Percentiles rank a stretch among this genome's conserved stretches.
These are phyloP conservation scores for Saccharata proteae DNA, from an alignment of 2,329 filamentous ascomycete species.

Conservation along the genomic window DNA sequence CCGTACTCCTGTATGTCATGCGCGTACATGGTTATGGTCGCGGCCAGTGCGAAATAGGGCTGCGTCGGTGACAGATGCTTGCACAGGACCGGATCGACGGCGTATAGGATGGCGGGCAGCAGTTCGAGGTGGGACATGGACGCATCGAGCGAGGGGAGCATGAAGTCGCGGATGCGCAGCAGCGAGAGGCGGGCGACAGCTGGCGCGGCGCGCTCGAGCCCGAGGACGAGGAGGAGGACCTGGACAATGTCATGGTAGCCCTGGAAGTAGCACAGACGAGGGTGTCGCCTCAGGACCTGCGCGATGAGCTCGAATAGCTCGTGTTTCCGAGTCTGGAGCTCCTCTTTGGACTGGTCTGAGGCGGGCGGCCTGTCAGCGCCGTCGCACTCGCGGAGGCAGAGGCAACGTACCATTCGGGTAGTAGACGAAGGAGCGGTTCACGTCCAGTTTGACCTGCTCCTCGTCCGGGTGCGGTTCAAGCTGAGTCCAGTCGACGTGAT, in stretches of 20 bases:
- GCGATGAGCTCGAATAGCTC: conserved; percentile 73
- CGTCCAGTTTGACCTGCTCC: conserved; percentile 81
- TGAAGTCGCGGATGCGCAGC: conserved; percentile 89
- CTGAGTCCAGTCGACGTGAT: conserved; percentile 38
- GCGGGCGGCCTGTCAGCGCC: conserved; percentile 12
- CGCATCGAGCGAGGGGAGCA: conserved; percentile 77
- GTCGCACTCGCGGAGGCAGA: not conserved
- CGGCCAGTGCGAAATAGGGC: conserved; percentile 88
- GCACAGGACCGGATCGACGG: conserved; percentile 59
- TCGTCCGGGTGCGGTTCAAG: conserved; percentile 75
- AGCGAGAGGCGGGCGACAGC: conserved; percentile 72
- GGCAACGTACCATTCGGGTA: conserved; percentile 70
- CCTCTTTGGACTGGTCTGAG: conserved; percentile 54
- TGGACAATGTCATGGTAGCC: conserved; percentile 98
- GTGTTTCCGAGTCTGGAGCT: conserved; percentile 58
- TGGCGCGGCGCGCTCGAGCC: conserved; percentile 44
- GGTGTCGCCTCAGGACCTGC: conserved; percentile 65
- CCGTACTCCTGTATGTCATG: conserved; percentile 87
- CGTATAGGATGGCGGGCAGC: conserved; percentile 67
- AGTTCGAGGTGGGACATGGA: conserved; percentile 77
- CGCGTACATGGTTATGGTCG: conserved; percentile 88
- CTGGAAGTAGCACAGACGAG: conserved; percentile 89
- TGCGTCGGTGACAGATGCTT: conserved; percentile 64
- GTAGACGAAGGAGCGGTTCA: conserved; percentile 93
- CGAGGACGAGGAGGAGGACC: conserved; percentile 79